These are phyloP conservation scores for Fonsecaea pedrosoi DNA, from an alignment of 2,329 filamentous ascomycete species.

Conservation along the genomic window DNA sequence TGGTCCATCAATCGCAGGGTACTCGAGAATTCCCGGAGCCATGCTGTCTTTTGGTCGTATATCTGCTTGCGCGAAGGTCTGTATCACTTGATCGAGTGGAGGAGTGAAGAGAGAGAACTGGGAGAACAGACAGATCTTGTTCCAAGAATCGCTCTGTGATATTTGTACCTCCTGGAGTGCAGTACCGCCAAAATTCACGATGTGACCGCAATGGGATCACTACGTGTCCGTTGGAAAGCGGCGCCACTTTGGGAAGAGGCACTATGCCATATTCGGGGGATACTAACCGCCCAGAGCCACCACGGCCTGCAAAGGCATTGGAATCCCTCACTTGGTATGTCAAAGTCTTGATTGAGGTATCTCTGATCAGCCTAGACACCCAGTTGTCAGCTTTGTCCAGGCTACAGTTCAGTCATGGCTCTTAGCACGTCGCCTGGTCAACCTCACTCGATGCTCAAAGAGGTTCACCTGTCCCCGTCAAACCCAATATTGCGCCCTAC, in stretches of 20 bases:
- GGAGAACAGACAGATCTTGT: neutral
- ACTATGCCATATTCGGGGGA: conserved; percentile 9
- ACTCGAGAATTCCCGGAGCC: conserved; percentile 13
- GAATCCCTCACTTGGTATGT: neutral
- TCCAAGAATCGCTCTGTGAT: neutral
- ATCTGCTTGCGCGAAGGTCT: neutral
- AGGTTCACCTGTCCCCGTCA: neutral
- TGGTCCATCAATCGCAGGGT: neutral
- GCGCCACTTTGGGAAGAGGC: conserved; percentile 4
- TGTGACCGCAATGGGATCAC: conserved; percentile 4
- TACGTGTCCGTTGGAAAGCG: neutral
- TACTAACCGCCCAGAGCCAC: conserved; percentile 1
- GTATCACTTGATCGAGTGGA: neutral
- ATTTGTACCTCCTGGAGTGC: neutral
- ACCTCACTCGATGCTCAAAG: neutral
- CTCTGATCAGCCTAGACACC: neutral
- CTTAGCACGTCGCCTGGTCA: neutral
- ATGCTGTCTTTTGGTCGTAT: neutral
- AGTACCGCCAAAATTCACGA: neutral
- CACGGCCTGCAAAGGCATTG: neutral
- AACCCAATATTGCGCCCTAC: neutral
- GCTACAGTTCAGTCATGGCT: neutral
- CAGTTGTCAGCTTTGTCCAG: neutral
- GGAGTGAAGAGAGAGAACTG: neutral
- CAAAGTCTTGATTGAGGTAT: neutral